Evolutionary conservation across 2,329 filamentous ascomycete species (phyloP), one percentile per base, ranked within the genome.

Genomic region (Colletotrichum sp.): DNA sequence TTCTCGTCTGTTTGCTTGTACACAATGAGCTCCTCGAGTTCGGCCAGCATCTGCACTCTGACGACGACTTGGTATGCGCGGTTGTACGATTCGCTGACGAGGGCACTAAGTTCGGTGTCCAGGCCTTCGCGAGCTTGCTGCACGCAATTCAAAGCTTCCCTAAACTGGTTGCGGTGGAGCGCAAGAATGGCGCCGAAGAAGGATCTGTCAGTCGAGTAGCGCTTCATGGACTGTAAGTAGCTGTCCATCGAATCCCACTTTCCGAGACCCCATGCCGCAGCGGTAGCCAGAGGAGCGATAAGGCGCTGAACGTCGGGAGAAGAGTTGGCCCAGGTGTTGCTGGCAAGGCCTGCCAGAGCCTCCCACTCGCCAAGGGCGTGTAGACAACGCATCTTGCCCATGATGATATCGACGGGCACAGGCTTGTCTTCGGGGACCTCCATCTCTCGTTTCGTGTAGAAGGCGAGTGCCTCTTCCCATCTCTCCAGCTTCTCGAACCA

Each of bases 171-270:
- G 65, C 96, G 94, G 83, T 99, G 96, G 34, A 99, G 93, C 3
- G 96, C 94, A 71, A 99, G 89, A 80, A 99, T 99, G 9, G 97
- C 98, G 44, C 96, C 97, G 81, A 99, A 99, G 89, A 99, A 99
- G 1, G 96, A 98, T 65, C 97, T 91, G 85, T 99, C 98, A 0
- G 97, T 96, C 8, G 96, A 98, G 82, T 95, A 91, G 52, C 95
- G 91, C 86, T 98, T 98, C 93, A 99, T 98, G 30, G 97, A 97
- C 78, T 94, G 94, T 30, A 99, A 90, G 82, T 99, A 99, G 72
- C 94, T 96, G 84, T 99, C 97, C 97, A 99, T 99, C 19, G 96
- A 92, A 80, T 99, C 96, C 95, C 98, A 99, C 83, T 99, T 98
- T 77, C 95, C 94, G 78, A 98, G 90, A 71, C 96, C 96, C 97